Conservation (phyloP, 2,329 filamentous ascomycete genomes). For the Plectosphaerella plurivora region DNA sequence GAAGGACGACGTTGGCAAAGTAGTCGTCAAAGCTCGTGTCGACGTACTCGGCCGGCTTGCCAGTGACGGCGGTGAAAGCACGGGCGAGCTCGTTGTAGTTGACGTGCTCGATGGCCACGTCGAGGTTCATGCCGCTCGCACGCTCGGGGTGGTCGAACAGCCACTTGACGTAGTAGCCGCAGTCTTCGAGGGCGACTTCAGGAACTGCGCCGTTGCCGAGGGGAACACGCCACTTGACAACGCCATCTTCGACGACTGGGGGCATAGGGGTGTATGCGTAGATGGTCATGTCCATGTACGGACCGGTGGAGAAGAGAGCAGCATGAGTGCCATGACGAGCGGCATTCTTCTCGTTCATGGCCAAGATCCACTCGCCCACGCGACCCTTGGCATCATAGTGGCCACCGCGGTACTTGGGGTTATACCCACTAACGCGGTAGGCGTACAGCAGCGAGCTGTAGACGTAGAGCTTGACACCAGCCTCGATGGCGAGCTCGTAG, state of each 20-base stretch:
- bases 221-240: constrained; percentile 36
- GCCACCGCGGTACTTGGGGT: constrained; percentile 37
- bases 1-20: constrained; percentile 14
- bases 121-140: constrained; percentile 38
- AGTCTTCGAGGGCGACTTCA: constrained; percentile 40
- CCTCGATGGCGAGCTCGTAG: constrained; percentile 36
- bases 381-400: constrained; percentile 45
- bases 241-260: constrained; percentile 30
- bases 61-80: constrained; percentile 38
- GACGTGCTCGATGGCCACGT: constrained; percentile 36
- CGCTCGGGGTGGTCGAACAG: constrained; percentile 40
- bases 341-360: constrained; percentile 22
- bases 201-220: constrained; percentile 33
- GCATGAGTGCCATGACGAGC: constrained; percentile 7
- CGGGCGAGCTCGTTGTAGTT: constrained; percentile 31
- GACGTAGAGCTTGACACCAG: constrained; percentile 37
- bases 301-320: constrained; percentile 33
- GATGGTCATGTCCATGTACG: constrained; percentile 42
- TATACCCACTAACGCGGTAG: constrained; percentile 41
- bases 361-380: constrained; percentile 36
- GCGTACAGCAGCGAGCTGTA: constrained; percentile 46
- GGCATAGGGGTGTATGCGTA: constrained; percentile 30
- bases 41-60: constrained; percentile 32
- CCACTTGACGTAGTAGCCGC: constrained; percentile 40
- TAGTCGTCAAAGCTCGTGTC: constrained; percentile 30